phyloP scores from a whole-genome alignment of 768 basidiomycete genomes.

The Lepiota subincarnata region DNA sequence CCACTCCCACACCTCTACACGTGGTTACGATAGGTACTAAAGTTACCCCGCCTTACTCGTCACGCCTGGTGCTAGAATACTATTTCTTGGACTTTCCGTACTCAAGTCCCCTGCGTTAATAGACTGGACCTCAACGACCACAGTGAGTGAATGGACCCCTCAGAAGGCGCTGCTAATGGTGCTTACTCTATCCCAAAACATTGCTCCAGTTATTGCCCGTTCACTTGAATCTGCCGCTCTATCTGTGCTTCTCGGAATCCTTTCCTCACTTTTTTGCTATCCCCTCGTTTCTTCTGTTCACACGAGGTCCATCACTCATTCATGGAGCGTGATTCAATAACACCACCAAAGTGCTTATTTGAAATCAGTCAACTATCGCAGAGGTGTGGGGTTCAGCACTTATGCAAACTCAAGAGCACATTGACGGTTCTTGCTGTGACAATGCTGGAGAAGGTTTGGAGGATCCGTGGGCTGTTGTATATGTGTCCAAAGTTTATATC shows the following conservation, averaged over 20 bases:
- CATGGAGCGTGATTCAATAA: conserved; percentile 53
- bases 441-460: conserved; percentile 54
- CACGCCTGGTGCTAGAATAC: no score
- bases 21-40: no score
- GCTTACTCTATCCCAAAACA: conserved; percentile 29
- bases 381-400: conserved; percentile 86
- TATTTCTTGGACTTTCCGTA: no score
- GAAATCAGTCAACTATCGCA: conserved; percentile 77
- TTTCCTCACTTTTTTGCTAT: conserved; percentile 68
- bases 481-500: conserved; percentile 67
- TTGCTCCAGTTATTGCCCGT: conserved; percentile 56
- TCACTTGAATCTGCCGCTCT: conserved; percentile 58
- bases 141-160: background rate
- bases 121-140: background rate
- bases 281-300: conserved; percentile 65
- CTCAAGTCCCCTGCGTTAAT: no score
- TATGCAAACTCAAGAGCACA: conserved; percentile 62
- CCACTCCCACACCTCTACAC: no score
- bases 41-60: no score
- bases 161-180: background rate
- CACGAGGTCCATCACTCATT: conserved; percentile 47
- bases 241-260: conserved; percentile 60
- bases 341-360: conserved; percentile 55
- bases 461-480: conserved; percentile 68
- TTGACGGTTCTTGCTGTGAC: conserved; percentile 52